Conservation (phyloP, 108 stramenopile genomes). For the Skeletonema costatum region DNA sequence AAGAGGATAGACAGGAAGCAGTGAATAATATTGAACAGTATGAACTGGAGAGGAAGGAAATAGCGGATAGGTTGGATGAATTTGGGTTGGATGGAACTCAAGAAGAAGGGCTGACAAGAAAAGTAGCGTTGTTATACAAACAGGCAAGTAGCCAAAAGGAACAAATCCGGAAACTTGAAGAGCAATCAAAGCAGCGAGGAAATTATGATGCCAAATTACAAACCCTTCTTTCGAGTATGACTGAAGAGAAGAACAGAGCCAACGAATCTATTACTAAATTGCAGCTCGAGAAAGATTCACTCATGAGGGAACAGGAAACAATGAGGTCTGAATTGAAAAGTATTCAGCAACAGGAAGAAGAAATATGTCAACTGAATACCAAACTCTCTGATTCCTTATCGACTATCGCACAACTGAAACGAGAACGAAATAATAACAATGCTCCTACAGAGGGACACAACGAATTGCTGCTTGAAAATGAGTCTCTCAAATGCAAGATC, state of each 20-base stretch:
- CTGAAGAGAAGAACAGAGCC: slow-evolving; percentile 1
- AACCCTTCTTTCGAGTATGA: neutral
- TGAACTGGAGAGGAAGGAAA: neutral
- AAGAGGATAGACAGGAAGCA: neutral
- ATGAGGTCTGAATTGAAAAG: neutral
- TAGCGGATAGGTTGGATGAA: neutral
- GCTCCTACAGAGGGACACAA: slow-evolving; percentile 1
- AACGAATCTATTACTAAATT: neutral
- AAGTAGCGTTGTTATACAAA: neutral
- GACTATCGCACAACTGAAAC: slow-evolving; percentile 10
- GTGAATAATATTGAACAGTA: neutral
- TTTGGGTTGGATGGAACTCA: neutral
- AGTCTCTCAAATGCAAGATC: slow-evolving; percentile 20
- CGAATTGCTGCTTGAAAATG: slow-evolving; percentile 8
- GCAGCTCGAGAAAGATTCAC: slow-evolving; percentile 1
- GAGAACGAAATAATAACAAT: neutral
- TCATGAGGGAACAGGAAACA: slow-evolving; percentile 1
- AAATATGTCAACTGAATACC: slow-evolving; percentile 10
- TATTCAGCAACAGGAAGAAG: slow-evolving; percentile 2
- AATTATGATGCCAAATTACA: neutral
- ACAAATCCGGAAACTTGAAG: neutral
- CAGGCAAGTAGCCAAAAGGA: neutral
- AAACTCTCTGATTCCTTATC: slow-evolving; percentile 3
- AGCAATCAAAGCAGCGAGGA: neutral
- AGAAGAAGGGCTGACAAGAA: neutral